Evolutionary conservation across 2,329 filamentous ascomycete genomes (phyloP), one percentile per base, ranked within the genome.

Genomic region (Kalmusia sp.): DNA sequence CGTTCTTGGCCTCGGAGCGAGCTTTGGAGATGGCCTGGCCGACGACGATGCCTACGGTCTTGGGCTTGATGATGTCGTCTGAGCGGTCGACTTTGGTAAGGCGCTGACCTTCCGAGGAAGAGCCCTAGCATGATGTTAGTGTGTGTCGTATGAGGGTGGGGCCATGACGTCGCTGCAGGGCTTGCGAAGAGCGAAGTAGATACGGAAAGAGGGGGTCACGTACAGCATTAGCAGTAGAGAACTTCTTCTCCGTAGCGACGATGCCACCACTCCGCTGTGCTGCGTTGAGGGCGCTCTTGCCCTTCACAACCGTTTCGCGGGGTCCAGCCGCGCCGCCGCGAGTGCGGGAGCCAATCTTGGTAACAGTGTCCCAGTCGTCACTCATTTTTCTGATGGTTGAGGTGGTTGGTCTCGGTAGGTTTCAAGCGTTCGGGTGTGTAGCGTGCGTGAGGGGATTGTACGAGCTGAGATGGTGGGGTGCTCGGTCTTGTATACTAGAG

Each of bases 51-150:
- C 92, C 92, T 54, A 77, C 83, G 40, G 92, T 96, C 81, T 96
- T 96, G 72, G 92, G 93, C 82, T 96, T 96, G 79, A 98, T 89
- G 79, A 97, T 96, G 75, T 97, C 95, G 82, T 98, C 93, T 74
- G 87, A 88, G 65, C 93, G 93, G 83, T 98, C 95, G 77, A 99
- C 93, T 83, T 98, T 97, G 64, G 95, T 98, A 62, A 98, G 84
- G 74, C 91, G 93, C 80, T 99, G 95, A 67, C 95, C 95, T 79
- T 98, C 93, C 63, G 82, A 54, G 49, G 73, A 82, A 57, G 79
- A 80, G 25, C 55, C 59, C 64, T 68, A 38, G n/a, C 22, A 14
- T 6, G 15, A 33, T 39, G 48, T 65, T 41, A 63, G 58, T 46
- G 51, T n/a, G 33, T 12, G 31, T 45, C 21, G 31, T 19, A n/a